Evolutionary conservation across 768 basidiomycete species (phyloP).

Genomic region (Roridomyces roridus): DNA sequence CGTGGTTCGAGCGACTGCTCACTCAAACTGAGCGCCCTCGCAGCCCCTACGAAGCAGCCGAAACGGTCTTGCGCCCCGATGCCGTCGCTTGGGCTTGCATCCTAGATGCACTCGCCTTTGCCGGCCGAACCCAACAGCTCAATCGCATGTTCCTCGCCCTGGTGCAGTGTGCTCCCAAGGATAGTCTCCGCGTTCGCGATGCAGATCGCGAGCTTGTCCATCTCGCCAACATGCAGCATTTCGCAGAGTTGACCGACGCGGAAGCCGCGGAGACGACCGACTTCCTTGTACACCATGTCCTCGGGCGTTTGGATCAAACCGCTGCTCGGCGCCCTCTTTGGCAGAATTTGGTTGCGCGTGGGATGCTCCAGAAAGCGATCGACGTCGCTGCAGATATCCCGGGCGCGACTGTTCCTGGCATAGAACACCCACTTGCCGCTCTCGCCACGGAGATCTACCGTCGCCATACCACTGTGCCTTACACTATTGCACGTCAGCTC

Average conservation of each 20-base stretch:
- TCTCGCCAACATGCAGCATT: conserved; percentile 43
- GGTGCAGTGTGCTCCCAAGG: conserved; percentile 38
- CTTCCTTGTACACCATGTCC: conserved; percentile 13
- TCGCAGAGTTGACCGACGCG: conserved; percentile 29
- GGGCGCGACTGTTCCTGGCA: background rate
- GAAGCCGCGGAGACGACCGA: conserved; percentile 37
- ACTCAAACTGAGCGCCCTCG: conserved; percentile 39
- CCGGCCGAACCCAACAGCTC: conserved; percentile 57
- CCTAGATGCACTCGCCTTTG: conserved; percentile 58
- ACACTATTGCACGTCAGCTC: conserved; percentile 38
- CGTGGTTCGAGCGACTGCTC: conserved; percentile 76
- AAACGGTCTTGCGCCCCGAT: conserved; percentile 57
- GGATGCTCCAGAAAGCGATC: conserved; percentile 34
- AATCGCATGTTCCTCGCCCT: conserved; percentile 58
- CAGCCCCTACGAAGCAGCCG: conserved; percentile 49
- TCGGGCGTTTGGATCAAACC: conserved; percentile 30
- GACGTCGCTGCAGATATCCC: conserved; percentile 20
- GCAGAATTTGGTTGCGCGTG: conserved; percentile 34
- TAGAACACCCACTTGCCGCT: conserved; percentile 1
- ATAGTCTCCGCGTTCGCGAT: conserved; percentile 38
- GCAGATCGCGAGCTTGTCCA: conserved; percentile 52
- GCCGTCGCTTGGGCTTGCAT: conserved; percentile 62
- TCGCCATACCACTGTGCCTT: conserved; percentile 23
- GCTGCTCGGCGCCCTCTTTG: conserved; percentile 32
- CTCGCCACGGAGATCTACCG: background rate